Evolutionary conservation across 495 filamentous ascomycete genomes (phyloP).

Genomic region (Letharia columbiana): DNA sequence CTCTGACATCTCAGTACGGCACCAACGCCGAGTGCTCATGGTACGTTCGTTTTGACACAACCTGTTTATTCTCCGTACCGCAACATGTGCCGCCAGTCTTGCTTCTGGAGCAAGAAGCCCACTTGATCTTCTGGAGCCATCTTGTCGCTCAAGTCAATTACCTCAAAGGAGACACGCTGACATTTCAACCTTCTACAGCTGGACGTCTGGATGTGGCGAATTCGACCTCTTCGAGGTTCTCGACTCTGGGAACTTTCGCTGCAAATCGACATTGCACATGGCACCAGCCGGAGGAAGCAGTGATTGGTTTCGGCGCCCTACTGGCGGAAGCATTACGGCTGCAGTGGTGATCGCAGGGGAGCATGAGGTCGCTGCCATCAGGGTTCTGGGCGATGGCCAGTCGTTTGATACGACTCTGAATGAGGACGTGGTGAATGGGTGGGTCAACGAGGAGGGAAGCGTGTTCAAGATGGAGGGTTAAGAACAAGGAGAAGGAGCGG

Average conservation of each 20-base stretch:
- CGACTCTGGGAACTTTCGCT: constrained; percentile 34
- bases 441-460: constrained; percentile 14
- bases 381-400: constrained; percentile 31
- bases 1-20: constrained; percentile 56
- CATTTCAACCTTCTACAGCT: constrained; percentile 41
- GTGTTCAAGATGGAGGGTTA: constrained; percentile 17
- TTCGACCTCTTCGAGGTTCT: constrained; percentile 65
- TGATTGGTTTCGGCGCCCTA: constrained; percentile 57
- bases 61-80: too few species aligned
- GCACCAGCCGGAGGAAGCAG: constrained; percentile 41
- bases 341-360: constrained; percentile 49
- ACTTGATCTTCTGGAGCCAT: too few species aligned
- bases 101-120: too few species aligned
- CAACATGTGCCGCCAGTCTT: too few species aligned
- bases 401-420: constrained; percentile 25
- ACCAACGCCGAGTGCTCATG: constrained; percentile 38
- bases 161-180: too few species aligned
- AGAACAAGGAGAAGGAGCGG: neutral
- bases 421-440: constrained; percentile 12
- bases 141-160: too few species aligned
- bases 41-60: too few species aligned
- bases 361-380: constrained; percentile 34
- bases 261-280: constrained; percentile 55
- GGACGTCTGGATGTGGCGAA: constrained; percentile 60
- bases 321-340: constrained; percentile 42